Base-by-base conservation (phyloP, 495 filamentous ascomycete genomes). In the Annulohypoxylon moriforme region DNA sequence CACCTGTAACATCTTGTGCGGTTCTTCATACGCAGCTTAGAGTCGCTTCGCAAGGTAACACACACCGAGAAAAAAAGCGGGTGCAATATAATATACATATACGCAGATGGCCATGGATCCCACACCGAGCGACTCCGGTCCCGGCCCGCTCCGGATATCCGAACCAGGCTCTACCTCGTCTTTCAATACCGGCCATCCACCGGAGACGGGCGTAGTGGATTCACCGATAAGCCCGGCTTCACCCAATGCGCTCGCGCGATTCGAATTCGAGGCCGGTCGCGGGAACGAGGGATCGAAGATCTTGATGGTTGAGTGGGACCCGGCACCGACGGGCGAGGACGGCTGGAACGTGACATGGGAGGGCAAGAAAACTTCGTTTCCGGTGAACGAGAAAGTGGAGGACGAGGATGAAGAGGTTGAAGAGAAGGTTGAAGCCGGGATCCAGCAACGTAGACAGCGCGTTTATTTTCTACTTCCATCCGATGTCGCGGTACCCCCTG, bases 251-350 rank as follows among this genome's bases (percentile, higher is more conserved):
- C 81, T 94, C 13, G 92, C 92, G n/a, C 89, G 93, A 20, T 96
- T 94, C 79, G 93, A 95, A 76, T 94, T 94, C 72, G 91, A 94
- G 77, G 83, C 89, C 3, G 91, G 90, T 44, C 88, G 88, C 69
- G 90, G 85, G 1, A 92, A 92, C 71, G 92, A 94, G 38, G 93
- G 92, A 8, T 94, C 91, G 31, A 95, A 95, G 81, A 90, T 96
- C 50, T 76, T 94, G 52, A 93, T 94, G 91, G 86, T 94, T 10
- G 91, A 94, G 68, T 94, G 92, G 92, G 89, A 92, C 69, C 89
- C 89, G 34, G 84, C 88, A 33, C 80, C 84, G 22, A 66, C 79
- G 13, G 76, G 73, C 33, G 68, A 80, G 72, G 74, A 82, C 36
- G 60, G 87, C 38, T 95, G 93, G 92, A 86, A 90, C 42, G 88